Percentiles rank a stretch among this genome's conserved stretches.
Conservation (phyloP, 805 yeast genomes). For the Myxozyma geophila region DNA sequence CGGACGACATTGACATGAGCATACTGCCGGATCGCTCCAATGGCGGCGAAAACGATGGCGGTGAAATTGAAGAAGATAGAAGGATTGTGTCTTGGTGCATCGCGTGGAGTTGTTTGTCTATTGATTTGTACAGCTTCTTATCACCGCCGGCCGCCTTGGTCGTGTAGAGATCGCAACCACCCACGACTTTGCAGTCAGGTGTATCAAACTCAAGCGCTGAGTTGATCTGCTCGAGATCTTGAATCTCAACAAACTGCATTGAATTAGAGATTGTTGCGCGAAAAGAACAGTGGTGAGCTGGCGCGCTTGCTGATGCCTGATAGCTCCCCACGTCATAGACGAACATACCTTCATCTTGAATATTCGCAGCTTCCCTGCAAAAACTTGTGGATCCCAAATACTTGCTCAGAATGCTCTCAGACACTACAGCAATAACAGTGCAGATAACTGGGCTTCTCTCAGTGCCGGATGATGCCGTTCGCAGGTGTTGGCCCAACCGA, state of each 20-base stretch:
- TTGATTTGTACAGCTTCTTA: conserved; percentile 81
- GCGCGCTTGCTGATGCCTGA: not conserved
- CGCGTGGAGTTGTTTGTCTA: conserved; percentile 76
- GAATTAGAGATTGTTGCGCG: conserved; percentile 8
- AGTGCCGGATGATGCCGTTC: too few species aligned
- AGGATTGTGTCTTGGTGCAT: conserved; percentile 44
- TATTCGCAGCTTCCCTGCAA: not conserved
- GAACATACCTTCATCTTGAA: conserved; percentile 22
- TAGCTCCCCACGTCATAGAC: not conserved
- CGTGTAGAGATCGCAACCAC: conserved; percentile 91
- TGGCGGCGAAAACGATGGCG: conserved; percentile 40
- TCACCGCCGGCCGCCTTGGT: conserved; percentile 91
- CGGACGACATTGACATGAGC: conserved; percentile 14
- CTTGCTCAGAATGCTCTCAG: too few species aligned
- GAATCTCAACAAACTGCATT: conserved; percentile 81
- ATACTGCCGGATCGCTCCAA: conserved; percentile 15
- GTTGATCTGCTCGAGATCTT: conserved; percentile 88
- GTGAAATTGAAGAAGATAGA: conserved; percentile 35
- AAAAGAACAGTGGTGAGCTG: not conserved
- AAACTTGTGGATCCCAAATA: not conserved
- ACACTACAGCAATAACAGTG: too few species aligned
- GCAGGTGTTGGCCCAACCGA: too few species aligned
- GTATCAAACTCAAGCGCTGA: conserved; percentile 82
- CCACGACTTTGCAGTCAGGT: conserved; percentile 73
- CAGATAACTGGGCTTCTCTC: too few species aligned